A percentile compares a stretch with the other conserved stretches of the same genome.
Conservation (phyloP, 495 filamentous ascomycete species). For the Aspergillus carlsbadensis region DNA sequence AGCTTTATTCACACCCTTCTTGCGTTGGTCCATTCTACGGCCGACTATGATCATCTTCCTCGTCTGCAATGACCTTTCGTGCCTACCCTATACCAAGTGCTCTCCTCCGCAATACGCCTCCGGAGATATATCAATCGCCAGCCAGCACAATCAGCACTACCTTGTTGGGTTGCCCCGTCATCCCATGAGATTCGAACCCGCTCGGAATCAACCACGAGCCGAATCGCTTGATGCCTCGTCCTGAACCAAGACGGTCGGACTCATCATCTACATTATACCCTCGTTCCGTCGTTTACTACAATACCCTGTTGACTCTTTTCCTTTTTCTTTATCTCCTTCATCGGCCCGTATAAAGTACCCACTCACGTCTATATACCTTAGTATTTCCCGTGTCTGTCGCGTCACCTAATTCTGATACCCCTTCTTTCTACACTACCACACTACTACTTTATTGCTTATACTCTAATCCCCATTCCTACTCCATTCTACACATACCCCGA, state of each 20-base stretch:
- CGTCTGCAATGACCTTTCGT: not conserved
- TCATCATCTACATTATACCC: not conserved
- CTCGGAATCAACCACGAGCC: too few species aligned
- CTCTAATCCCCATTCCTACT: not conserved
- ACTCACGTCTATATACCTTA: not conserved
- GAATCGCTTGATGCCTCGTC: too few species aligned
- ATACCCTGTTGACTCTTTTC: not conserved
- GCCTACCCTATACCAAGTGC: not conserved
- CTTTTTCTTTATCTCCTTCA: not conserved
- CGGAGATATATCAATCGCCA: too few species aligned
- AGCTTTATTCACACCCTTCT: not conserved
- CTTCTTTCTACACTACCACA: not conserved
- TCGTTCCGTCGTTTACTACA: not conserved
- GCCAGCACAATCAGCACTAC: not conserved
- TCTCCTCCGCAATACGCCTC: too few species aligned
- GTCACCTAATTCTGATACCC: slow-evolving; percentile 13
- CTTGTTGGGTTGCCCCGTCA: too few species aligned
- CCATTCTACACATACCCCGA: not conserved
- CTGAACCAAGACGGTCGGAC: not conserved
- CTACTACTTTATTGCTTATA: not conserved
- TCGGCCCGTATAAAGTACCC: not conserved
- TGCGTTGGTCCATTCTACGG: not conserved
- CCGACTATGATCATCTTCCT: not conserved
- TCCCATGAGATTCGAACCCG: too few species aligned
- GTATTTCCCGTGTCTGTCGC: not conserved